These are phyloP conservation scores for Euphrasia confusa DNA, from an alignment of 257 asterid species.

Conservation along the genomic window DNA sequence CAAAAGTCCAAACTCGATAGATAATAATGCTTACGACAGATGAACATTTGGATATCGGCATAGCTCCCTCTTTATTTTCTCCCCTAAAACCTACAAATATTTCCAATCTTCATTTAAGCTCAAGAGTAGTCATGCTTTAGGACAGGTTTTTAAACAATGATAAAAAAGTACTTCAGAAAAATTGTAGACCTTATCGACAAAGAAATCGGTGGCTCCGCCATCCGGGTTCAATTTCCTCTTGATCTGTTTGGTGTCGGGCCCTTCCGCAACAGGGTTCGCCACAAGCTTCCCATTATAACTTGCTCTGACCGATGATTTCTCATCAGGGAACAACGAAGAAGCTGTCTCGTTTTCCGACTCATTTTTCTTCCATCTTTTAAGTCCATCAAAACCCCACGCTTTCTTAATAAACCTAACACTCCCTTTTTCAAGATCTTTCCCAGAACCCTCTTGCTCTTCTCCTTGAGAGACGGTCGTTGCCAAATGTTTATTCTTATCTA, in stretches of 20 bases:
- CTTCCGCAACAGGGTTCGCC: slow-evolving; percentile 31
- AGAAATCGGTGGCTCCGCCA: slow-evolving; percentile 68
- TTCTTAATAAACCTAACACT: slow-evolving; percentile 40
- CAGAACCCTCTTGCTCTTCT: background rate
- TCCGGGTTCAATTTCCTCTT: slow-evolving; percentile 67
- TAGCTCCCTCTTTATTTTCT: slow-evolving; percentile 59
- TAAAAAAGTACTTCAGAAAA: background rate
- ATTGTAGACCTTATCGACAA: slow-evolving; percentile 61
- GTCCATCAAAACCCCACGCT: slow-evolving; percentile 63
- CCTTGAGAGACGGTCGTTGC: slow-evolving; percentile 24
- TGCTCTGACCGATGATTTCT: slow-evolving; percentile 33
- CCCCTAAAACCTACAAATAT: slow-evolving; percentile 55
- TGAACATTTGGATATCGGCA: slow-evolving; percentile 30
- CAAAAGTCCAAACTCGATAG: background rate
- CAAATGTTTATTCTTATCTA: slow-evolving; percentile 36
- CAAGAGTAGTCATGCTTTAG: background rate
- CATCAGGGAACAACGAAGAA: slow-evolving; percentile 41
- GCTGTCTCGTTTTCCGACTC: slow-evolving; percentile 47
- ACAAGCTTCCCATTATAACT: slow-evolving; percentile 38
- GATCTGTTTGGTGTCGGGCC: slow-evolving; percentile 56
- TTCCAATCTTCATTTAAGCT: background rate
- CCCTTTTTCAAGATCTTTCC: slow-evolving; percentile 26
- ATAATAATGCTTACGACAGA: slow-evolving; percentile 47
- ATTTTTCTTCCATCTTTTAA: slow-evolving; percentile 75
- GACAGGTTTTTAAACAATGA: background rate